These are phyloP conservation scores for Irpex sp. DNA, from an alignment of 1,284 basidiomycete species.

Conservation along the genomic window DNA sequence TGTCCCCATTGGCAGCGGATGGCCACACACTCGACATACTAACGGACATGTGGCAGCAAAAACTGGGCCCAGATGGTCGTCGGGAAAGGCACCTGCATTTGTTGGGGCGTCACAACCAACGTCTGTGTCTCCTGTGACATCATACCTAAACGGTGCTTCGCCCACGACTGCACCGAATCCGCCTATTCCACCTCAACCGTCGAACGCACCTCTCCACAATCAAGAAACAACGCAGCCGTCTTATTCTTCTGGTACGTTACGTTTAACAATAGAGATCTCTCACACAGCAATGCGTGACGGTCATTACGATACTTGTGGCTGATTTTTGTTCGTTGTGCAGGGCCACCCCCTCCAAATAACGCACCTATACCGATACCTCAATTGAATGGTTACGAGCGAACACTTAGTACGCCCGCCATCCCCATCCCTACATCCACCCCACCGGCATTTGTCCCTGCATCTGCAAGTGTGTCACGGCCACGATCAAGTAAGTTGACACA, in stretches of 20 bases:
- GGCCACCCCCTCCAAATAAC: neutral
- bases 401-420: neutral
- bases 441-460: neutral
- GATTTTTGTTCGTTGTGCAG: neutral
- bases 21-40: constrained; percentile 28
- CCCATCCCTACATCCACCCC: neutral
- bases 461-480: neutral
- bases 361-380: neutral
- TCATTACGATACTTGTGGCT: too few relatives aligned
- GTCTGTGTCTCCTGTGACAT: neutral
- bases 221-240: too few relatives aligned
- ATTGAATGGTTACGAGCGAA: neutral
- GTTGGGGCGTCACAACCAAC: neutral
- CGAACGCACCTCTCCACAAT: too few relatives aligned
- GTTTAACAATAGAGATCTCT: too few relatives aligned
- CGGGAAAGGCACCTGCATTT: neutral
- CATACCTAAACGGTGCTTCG: too few relatives aligned
- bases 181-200: too few relatives aligned
- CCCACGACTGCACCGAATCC: too few relatives aligned
- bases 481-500: neutral
- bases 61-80: neutral
- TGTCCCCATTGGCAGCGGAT: constrained; percentile 30
- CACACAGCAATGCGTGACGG: too few relatives aligned
- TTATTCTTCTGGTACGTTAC: too few relatives aligned
- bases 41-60: constrained; percentile 17